Conservation (phyloP, 176 grass and related monocot species). For the Ensete glaucum region DNA sequence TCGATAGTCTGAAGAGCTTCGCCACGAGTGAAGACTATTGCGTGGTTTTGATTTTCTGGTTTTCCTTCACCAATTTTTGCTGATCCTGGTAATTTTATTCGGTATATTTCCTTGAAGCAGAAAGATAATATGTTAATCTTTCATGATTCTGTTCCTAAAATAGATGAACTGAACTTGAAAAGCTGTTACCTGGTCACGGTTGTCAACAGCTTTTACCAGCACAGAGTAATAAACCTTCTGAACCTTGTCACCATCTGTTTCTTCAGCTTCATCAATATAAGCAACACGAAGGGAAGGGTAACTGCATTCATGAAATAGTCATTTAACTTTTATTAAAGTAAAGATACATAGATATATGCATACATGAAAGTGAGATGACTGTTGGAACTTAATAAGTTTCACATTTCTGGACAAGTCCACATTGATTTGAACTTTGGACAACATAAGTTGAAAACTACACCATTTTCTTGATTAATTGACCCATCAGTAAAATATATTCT, state of each 20-base stretch:
- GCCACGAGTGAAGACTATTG: conserved; percentile 86
- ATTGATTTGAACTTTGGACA: no score
- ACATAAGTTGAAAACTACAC: no score
- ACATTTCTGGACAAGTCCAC: not conserved
- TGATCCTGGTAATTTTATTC: conserved; percentile 87
- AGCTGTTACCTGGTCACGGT: conserved; percentile 77
- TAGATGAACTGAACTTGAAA: conserved; percentile 8
- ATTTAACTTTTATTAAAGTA: not conserved
- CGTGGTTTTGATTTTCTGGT: conserved; percentile 97
- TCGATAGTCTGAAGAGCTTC: conserved; percentile 95
- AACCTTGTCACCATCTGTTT: conserved; percentile 80
- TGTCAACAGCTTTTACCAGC: conserved; percentile 87
- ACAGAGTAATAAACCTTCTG: conserved; percentile 92
- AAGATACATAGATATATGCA: not conserved
- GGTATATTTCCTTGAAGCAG: conserved; percentile 85
- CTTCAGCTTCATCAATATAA: conserved; percentile 98
- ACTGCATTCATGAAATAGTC: conserved; percentile 39
- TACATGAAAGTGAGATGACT: not conserved
- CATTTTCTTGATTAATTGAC: no score
- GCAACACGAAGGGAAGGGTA: conserved; percentile 85
- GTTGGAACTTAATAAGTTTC: not conserved
- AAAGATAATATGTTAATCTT: conserved; percentile 25
- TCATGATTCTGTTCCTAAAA: not conserved
- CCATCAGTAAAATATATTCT: no score
- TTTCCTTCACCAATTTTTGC: conserved; percentile 92